Conservation (phyloP, 768 basidiomycete species). For the Boletus rufocinnamomeus region DNA sequence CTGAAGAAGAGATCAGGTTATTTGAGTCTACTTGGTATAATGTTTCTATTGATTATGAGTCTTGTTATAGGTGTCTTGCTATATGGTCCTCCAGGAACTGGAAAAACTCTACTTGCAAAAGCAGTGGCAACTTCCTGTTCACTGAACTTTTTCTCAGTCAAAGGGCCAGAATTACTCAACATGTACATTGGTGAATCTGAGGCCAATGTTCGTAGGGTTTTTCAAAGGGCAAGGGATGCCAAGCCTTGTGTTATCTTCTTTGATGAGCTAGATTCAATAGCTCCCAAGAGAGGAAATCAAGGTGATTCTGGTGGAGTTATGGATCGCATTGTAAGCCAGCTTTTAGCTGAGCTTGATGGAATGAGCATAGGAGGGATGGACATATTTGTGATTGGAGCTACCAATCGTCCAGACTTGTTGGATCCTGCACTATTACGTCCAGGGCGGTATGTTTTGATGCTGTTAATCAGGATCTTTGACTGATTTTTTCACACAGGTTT, state of each 20-base stretch:
- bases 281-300: constrained; percentile 92
- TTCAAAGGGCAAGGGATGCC: constrained; percentile 89
- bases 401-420: constrained; percentile 89
- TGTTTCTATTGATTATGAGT: constrained; percentile 1
- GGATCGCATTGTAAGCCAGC: constrained; percentile 96
- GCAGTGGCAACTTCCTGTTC: constrained; percentile 95
- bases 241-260: constrained; percentile 96
- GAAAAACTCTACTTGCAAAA: constrained; percentile 93
- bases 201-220: constrained; percentile 92
- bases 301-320: constrained; percentile 98
- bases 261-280: constrained; percentile 93
- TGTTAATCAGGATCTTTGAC: neutral
- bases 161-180: constrained; percentile 93
- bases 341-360: constrained; percentile 92
- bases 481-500: constrained; percentile 57
- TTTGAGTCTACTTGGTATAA: neutral
- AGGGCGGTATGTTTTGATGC: constrained; percentile 58
- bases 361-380: constrained; percentile 70
- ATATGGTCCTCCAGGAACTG: constrained; percentile 95
- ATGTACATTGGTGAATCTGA: constrained; percentile 99
- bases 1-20: constrained; percentile 94
- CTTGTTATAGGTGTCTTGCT: constrained; percentile 70
- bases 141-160: constrained; percentile 96
- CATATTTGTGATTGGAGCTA: constrained; percentile 95
- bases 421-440: constrained; percentile 89